Conservation (phyloP, 192 early-diverging fungal genomes). For the Rhizophagus sp. region DNA sequence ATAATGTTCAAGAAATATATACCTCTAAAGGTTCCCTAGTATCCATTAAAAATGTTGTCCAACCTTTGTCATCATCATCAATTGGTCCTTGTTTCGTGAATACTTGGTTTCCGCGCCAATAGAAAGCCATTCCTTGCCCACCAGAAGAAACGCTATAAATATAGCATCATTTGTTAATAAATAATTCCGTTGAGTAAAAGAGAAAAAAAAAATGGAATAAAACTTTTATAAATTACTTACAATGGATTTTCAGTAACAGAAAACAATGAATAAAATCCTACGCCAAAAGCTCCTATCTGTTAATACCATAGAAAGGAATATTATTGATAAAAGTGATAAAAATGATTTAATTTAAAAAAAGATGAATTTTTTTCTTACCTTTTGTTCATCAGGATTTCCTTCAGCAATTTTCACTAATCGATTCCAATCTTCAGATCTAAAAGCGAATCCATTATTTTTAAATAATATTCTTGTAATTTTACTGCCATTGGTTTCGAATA, state of each 20-base stretch:
- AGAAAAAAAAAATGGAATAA: neutral
- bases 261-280: conserved; percentile 89
- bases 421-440: conserved; percentile 79
- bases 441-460: conserved; percentile 84
- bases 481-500: conserved; percentile 52
- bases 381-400: conserved; percentile 82
- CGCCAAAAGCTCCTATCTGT: conserved; percentile 76
- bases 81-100: conserved; percentile 70
- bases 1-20: neutral
- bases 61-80: conserved; percentile 49
- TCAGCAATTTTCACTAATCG: conserved; percentile 89
- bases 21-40: conserved; percentile 75
- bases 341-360: neutral
- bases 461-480: conserved; percentile 52
- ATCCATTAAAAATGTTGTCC: conserved; percentile 79
- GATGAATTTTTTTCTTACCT: conserved; percentile 18
- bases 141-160: conserved; percentile 64
- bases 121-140: conserved; percentile 80
- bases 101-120: conserved; percentile 87
- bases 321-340: neutral
- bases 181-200: neutral
- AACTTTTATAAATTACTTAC: conserved; percentile 36
- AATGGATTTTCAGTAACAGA: conserved; percentile 88
- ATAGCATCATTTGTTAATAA: too few relatives aligned
- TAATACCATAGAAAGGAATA: neutral